Evolutionary conservation across 2,329 filamentous ascomycete species (phyloP).

Genomic region (Beauveria pseudobassiana): DNA sequence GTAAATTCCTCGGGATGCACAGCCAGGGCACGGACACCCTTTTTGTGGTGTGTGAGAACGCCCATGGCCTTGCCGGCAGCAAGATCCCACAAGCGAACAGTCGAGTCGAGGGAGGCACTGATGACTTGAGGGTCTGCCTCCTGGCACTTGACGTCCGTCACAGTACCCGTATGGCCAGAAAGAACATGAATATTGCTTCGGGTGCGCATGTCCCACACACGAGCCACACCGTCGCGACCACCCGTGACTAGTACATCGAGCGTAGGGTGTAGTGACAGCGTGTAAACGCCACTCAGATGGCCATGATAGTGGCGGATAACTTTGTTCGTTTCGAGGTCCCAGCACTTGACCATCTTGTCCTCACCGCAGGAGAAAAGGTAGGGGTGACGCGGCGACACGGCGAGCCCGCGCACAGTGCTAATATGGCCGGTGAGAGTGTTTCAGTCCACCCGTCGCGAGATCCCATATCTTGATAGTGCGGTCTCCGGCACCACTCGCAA

Average conservation of each 20-base stretch:
- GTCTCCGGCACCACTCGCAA: constrained; percentile 90
- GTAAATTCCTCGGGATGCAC: constrained; percentile 91
- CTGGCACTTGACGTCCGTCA: constrained; percentile 84
- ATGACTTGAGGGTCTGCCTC: constrained; percentile 96
- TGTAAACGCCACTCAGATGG: constrained; percentile 92
- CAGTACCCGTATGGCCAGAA: constrained; percentile 81
- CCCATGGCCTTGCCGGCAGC: constrained; percentile 95
- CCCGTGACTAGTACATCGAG: constrained; percentile 93
- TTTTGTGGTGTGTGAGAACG: constrained; percentile 96
- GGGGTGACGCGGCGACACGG: constrained; percentile 86
- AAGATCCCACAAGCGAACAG: constrained; percentile 88
- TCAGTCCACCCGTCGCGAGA: constrained; percentile 75
- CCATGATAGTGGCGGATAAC: constrained; percentile 97
- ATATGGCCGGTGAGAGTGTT: constrained; percentile 88
- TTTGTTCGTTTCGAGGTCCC: constrained; percentile 99
- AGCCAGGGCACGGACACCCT: constrained; percentile 79
- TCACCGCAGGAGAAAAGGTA: constrained; percentile 97
- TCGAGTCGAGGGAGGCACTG: constrained; percentile 84
- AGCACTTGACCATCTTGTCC: constrained; percentile 99
- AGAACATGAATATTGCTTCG: constrained; percentile 93
- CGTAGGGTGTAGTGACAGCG: constrained; percentile 84
- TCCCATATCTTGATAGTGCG: constrained; percentile 99
- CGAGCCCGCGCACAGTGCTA: constrained; percentile 83
- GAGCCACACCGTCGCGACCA: constrained; percentile 84
- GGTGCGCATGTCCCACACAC: constrained; percentile 98